These are phyloP conservation scores for Plectranthus barbatus DNA, from an alignment of 257 asterid genomes.

Conservation along the genomic window DNA sequence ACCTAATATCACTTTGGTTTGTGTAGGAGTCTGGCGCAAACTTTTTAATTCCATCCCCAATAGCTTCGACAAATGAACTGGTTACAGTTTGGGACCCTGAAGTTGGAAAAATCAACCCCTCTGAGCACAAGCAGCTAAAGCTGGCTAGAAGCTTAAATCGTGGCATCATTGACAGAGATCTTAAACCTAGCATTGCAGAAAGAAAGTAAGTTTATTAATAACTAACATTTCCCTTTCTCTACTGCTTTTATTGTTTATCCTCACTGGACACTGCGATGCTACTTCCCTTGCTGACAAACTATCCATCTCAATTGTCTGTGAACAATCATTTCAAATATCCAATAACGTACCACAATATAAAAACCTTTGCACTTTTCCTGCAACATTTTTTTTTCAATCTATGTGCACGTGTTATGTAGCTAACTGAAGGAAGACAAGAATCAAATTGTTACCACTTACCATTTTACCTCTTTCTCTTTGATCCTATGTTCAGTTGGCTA, in stretches of 20 bases:
- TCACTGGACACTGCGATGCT: too few relatives aligned
- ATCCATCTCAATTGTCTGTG: too few relatives aligned
- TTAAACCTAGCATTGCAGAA: conserved; percentile 82
- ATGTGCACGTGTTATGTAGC: too few relatives aligned
- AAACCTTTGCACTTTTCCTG: too few relatives aligned
- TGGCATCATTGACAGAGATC: conserved; percentile 95
- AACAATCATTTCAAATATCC: too few relatives aligned
- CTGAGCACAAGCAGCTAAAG: conserved; percentile 98
- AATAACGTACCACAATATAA: too few relatives aligned
- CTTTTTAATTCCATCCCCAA: conserved; percentile 83
- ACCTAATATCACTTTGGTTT: conserved; percentile 15
- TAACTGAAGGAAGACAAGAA: too few relatives aligned
- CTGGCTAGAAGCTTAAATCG: conserved; percentile 96
- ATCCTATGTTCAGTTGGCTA: too few relatives aligned
- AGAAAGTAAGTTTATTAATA: conserved; percentile 58
- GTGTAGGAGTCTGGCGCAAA: conserved; percentile 91
- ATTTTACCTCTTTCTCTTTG: too few relatives aligned
- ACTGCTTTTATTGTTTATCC: not conserved
- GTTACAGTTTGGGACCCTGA: conserved; percentile 97
- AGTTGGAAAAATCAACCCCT: conserved; percentile 88
- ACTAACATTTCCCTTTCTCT: not conserved
- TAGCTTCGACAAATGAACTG: conserved; percentile 87
- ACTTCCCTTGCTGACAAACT: too few relatives aligned
- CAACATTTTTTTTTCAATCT: too few relatives aligned
- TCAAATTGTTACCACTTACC: too few relatives aligned